Evolutionary conservation across 805 yeast genomes (phyloP).

Genomic region (Hanseniaspora pseudoguilliermondii): DNA sequence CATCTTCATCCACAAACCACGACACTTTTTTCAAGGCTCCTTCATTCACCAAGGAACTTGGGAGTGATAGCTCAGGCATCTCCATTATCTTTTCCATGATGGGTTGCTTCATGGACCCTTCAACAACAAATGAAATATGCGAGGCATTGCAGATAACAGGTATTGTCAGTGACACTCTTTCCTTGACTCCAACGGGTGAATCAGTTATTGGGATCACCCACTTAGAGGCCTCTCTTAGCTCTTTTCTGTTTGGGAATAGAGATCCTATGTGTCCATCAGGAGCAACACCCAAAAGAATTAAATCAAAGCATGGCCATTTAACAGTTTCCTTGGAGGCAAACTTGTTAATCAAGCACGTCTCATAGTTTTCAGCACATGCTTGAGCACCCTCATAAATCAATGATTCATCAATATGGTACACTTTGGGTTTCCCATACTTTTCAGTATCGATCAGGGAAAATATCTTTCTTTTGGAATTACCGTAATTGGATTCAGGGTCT

Average conservation of each 20-base stretch:
- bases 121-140: conserved; percentile 87
- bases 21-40: conserved; percentile 93
- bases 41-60: conserved; percentile 85
- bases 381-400: conserved; percentile 61
- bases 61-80: conserved; percentile 91
- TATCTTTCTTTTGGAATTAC: conserved; percentile 71
- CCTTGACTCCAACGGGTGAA: conserved; percentile 79
- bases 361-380: conserved; percentile 90
- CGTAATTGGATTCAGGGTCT: conserved; percentile 73
- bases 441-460: conserved; percentile 42
- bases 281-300: conserved; percentile 87
- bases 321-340: conserved; percentile 96
- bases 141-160: conserved; percentile 93
- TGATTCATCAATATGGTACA: conserved; percentile 71
- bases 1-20: conserved; percentile 96
- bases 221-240: conserved; percentile 76
- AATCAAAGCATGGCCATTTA: conserved; percentile 86
- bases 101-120: conserved; percentile 91
- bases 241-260: conserved; percentile 79
- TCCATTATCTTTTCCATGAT: conserved; percentile 85
- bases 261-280: conserved; percentile 98
- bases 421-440: conserved; percentile 43
- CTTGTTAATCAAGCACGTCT: conserved; percentile 68
- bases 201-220: conserved; percentile 91
- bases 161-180: conserved; percentile 77